phyloP scores from a whole-genome alignment of 2,329 filamentous ascomycete species.

The Alternaria sp. region DNA sequence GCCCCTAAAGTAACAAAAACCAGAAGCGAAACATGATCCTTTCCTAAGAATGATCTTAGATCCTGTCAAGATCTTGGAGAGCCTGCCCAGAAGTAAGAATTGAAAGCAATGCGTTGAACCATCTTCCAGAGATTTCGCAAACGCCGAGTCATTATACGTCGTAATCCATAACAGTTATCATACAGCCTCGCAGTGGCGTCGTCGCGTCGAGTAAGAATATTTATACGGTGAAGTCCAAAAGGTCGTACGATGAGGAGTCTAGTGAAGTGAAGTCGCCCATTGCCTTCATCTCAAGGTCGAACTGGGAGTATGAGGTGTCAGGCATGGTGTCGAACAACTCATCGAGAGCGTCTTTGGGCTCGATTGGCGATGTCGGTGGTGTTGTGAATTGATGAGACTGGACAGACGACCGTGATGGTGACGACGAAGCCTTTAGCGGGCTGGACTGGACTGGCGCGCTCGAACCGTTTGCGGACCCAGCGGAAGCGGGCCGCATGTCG shows the following conservation, averaged over 20 bases:
- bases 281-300: constrained; percentile 49
- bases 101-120: constrained; percentile 12
- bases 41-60: constrained; percentile 10
- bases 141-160: constrained; percentile 19
- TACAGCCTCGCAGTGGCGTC: constrained; percentile 29
- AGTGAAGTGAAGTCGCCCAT: constrained; percentile 44
- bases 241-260: constrained; percentile 40
- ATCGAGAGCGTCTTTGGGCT: constrained; percentile 42
- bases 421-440: constrained; percentile 37
- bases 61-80: constrained; percentile 8
- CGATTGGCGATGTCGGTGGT: constrained; percentile 45
- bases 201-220: neutral
- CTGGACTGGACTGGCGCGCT: constrained; percentile 29
- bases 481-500: constrained; percentile 35
- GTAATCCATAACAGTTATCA: constrained; percentile 27
- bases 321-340: constrained; percentile 42
- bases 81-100: neutral
- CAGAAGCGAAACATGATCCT: constrained; percentile 21
- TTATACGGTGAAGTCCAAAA: constrained; percentile 45
- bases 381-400: constrained; percentile 48
- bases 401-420: constrained; percentile 43
- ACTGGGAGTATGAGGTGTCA: constrained; percentile 44
- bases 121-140: constrained; percentile 15
- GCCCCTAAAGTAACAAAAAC: constrained; percentile 18
- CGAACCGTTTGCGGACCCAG: constrained; percentile 27